Evolutionary conservation across 352 stramenopile genomes (phyloP).

Genomic region (Pythium biforme): DNA sequence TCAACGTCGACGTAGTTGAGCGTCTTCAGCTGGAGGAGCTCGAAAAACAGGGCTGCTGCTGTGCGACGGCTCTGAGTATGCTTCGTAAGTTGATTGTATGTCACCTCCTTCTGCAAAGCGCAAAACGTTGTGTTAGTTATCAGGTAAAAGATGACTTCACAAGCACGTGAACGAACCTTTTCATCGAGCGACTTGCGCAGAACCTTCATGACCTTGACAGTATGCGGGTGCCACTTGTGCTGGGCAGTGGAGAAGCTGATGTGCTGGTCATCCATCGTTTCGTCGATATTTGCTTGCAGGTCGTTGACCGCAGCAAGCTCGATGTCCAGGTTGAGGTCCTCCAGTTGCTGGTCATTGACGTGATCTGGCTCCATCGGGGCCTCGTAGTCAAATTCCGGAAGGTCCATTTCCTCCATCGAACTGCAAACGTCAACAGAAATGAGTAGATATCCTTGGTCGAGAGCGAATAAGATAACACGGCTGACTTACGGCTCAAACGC

Average conservation of each 20-base stretch:
- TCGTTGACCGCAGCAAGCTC: constrained; percentile 81
- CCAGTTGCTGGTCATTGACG: constrained; percentile 39
- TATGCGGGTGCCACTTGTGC: constrained; percentile 98
- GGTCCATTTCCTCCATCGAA: constrained; percentile 39
- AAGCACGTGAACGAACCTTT: constrained; percentile 37
- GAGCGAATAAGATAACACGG: not conserved
- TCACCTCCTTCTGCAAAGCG: constrained; percentile 54
- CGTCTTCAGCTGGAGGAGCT: constrained; percentile 97
- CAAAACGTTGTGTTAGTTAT: not conserved
- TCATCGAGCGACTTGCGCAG: constrained; percentile 69
- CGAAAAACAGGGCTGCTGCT: constrained; percentile 94
- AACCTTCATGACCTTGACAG: constrained; percentile 94
- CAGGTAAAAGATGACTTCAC: not conserved
- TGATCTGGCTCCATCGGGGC: constrained; percentile 46
- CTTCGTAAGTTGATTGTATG: constrained; percentile 85
- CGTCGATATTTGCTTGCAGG: constrained; percentile 61
- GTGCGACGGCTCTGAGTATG: constrained; percentile 83
- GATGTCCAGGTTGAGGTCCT: constrained; percentile 78
- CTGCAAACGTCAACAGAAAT: constrained; percentile 11
- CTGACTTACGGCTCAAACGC: constrained; percentile 12
- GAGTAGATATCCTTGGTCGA: not conserved
- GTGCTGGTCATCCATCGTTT: constrained; percentile 32
- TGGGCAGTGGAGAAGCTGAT: constrained; percentile 50
- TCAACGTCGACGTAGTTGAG: constrained; percentile 96
- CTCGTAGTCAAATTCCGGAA: constrained; percentile 57